These are phyloP conservation scores for Hymenoscyphus fructigenus DNA, from an alignment of 2,329 filamentous ascomycete genomes.

Conservation along the genomic window DNA sequence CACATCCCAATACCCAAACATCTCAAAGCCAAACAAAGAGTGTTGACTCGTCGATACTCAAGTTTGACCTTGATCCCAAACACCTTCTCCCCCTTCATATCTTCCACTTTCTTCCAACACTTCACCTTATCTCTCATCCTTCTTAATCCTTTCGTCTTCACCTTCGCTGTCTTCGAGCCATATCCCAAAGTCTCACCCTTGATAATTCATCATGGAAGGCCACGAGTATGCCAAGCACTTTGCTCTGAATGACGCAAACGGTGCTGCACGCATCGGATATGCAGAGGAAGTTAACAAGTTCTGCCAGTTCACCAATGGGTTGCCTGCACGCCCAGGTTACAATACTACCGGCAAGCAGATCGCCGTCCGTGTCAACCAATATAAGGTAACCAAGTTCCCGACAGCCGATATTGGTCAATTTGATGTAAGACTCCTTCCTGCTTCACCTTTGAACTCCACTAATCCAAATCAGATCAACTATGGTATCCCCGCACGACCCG, in stretches of 20 bases:
- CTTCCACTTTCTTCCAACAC: not conserved
- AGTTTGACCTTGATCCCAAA: constrained; percentile 14
- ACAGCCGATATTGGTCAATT: constrained; percentile 73
- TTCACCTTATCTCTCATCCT: constrained; percentile 10
- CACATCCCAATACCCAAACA: constrained; percentile 10
- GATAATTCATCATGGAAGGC: constrained; percentile 31
- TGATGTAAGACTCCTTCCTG: constrained; percentile 59
- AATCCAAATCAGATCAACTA: constrained; percentile 57
- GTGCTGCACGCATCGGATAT: constrained; percentile 21
- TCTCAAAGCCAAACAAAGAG: constrained; percentile 8
- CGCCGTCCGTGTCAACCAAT: constrained; percentile 68
- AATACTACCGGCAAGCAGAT: constrained; percentile 58
- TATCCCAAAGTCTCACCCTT: constrained; percentile 1
- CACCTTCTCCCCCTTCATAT: constrained; percentile 12
- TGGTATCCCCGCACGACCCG: constrained; percentile 61
- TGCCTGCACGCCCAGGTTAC: constrained; percentile 51
- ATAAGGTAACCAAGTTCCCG: constrained; percentile 62
- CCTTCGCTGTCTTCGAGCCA: not conserved
- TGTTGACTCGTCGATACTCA: constrained; percentile 17
- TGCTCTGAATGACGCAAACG: not conserved
- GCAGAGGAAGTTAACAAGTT: constrained; percentile 14
- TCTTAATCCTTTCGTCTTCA: not conserved
- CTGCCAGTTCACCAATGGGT: constrained; percentile 26
- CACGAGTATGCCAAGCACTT: constrained; percentile 25
- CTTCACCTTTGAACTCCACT: constrained; percentile 12